These are phyloP conservation scores for Heterobasidion annosum DNA, from an alignment of 1,284 basidiomycete genomes.

Conservation along the genomic window DNA sequence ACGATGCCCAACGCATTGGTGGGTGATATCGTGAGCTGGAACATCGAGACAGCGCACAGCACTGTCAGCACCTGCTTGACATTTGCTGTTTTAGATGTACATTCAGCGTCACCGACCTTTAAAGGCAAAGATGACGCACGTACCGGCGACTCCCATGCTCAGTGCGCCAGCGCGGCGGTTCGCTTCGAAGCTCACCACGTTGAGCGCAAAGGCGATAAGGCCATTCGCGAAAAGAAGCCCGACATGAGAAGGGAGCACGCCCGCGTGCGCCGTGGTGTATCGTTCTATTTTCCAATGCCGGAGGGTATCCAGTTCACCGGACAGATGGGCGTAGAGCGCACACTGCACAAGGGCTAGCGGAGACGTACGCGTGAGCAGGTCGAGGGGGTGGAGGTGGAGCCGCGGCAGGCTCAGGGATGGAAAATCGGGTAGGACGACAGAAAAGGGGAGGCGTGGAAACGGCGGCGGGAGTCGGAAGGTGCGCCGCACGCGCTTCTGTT, in stretches of 20 bases:
- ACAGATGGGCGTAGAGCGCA: constrained; percentile 61
- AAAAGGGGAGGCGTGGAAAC: constrained; percentile 5
- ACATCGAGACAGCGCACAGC: constrained; percentile 74
- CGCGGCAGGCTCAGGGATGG: constrained; percentile 27
- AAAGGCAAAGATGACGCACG: constrained; percentile 14
- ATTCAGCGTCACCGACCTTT: constrained; percentile 1
- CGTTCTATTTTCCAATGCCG: constrained; percentile 22
- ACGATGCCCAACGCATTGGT: constrained; percentile 75
- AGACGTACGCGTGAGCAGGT: constrained; percentile 77
- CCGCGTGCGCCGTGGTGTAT: constrained; percentile 7
- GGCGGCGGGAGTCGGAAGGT: constrained; percentile 8
- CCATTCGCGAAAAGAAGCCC: constrained; percentile 70
- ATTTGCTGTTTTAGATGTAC: constrained; percentile 43
- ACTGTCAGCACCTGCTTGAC: constrained; percentile 94
- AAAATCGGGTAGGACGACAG: constrained; percentile 14
- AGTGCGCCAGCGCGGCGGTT: constrained; percentile 84
- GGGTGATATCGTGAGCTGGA: constrained; percentile 72
- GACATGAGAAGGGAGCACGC: constrained; percentile 43
- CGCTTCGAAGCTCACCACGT: constrained; percentile 87
- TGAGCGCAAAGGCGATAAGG: constrained; percentile 80
- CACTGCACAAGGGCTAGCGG: constrained; percentile 88
- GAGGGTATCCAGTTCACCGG: constrained; percentile 72
- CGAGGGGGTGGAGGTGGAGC: constrained; percentile 70
- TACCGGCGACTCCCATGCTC: constrained; percentile 84
- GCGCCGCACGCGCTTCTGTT: not conserved